Evolutionary conservation across 257 asterid species (phyloP).

Genomic region (Henckelia pumila): DNA sequence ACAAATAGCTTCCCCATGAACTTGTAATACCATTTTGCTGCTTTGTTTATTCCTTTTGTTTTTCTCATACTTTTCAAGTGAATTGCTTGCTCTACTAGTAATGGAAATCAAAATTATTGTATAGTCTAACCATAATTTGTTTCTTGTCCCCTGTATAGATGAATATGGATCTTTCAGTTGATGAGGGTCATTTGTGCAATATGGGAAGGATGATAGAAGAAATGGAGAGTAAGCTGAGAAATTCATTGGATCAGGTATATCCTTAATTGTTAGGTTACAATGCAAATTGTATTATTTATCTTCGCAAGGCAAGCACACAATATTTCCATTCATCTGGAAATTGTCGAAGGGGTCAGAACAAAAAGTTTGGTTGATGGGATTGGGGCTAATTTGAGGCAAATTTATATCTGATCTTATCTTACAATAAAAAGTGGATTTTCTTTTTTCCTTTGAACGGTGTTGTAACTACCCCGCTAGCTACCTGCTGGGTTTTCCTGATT

Average conservation of each 20-base stretch:
- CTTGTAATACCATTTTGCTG: too few relatives aligned
- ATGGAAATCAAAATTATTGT: neutral
- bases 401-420: too few relatives aligned
- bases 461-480: neutral
- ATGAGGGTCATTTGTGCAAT: constrained; percentile 90
- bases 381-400: too few relatives aligned
- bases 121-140: neutral
- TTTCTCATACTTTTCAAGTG: too few relatives aligned
- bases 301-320: neutral
- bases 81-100: too few relatives aligned
- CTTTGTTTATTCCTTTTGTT: too few relatives aligned
- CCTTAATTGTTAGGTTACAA: neutral
- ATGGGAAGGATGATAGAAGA: constrained; percentile 99
- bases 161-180: constrained; percentile 74
- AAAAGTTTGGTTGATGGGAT: too few relatives aligned
- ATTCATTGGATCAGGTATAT: constrained; percentile 88
- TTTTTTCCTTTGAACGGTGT: too few relatives aligned
- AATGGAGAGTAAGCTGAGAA: constrained; percentile 94
- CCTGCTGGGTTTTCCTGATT: neutral
- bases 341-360: too few relatives aligned
- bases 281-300: neutral
- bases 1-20: too few relatives aligned
- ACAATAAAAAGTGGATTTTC: neutral
- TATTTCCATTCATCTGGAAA: too few relatives aligned
- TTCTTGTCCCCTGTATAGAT: constrained; percentile 40